Conservation (phyloP, 371 early-diverging fungal genomes). For the Chytridiales sp. region DNA sequence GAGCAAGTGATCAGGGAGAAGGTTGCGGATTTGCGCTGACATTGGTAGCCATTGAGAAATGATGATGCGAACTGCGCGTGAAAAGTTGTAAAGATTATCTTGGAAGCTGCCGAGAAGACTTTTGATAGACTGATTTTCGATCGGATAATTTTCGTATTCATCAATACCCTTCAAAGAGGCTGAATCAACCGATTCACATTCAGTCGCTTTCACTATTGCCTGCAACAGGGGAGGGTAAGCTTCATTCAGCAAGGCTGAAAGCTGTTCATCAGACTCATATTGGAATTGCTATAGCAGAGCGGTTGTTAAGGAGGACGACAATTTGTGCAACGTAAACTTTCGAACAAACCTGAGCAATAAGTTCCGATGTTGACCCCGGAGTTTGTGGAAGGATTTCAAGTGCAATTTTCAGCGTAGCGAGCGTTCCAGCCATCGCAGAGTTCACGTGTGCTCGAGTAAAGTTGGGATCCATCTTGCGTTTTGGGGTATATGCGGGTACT, state of each 20-base stretch:
- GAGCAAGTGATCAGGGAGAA: conserved; percentile 19
- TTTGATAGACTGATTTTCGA: no score
- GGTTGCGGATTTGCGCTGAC: conserved; percentile 2
- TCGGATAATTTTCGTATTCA: no score
- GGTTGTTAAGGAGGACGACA: no score
- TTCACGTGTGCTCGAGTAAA: neutral
- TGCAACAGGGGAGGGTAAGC: neutral
- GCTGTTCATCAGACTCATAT: neutral
- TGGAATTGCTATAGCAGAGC: no score
- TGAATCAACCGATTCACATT: no score
- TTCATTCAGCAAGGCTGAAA: neutral
- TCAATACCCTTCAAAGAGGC: no score
- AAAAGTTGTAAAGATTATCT: neutral
- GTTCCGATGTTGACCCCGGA: neutral
- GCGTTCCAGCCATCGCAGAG: neutral
- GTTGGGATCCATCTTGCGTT: neutral
- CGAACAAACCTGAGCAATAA: neutral
- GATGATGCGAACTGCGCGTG: conserved; percentile 2
- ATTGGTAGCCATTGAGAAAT: conserved; percentile 17
- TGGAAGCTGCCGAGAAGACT: no score
- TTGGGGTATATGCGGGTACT: no score
- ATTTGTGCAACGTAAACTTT: neutral
- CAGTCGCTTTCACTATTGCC: neutral
- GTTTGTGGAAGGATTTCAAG: neutral
- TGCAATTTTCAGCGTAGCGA: neutral